Percentiles rank a stretch among this genome's conserved stretches.
Evolutionary conservation across 1,284 basidiomycete species (phyloP).

Genomic region (Exobasidium rhododendri): DNA sequence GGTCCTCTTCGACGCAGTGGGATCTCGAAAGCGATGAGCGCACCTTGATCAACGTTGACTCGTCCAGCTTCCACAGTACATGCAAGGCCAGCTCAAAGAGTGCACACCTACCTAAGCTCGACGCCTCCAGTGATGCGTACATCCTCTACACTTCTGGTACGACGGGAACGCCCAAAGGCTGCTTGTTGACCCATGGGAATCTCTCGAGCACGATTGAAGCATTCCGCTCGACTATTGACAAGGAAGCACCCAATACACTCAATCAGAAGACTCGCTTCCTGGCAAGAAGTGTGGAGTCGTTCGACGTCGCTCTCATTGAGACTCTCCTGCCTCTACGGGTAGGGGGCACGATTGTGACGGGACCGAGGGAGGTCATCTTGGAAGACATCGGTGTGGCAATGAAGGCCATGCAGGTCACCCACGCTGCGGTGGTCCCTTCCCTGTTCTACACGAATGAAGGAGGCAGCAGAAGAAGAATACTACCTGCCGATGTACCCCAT

Average conservation of each 20-base stretch:
- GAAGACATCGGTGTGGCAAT: slow-evolving; percentile 47
- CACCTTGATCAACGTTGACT: background rate
- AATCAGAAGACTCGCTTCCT: slow-evolving; percentile 33
- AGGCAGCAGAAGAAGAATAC: slow-evolving; percentile 30
- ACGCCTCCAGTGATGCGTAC: slow-evolving; percentile 37
- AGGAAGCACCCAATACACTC: slow-evolving; percentile 31
- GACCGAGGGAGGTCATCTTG: slow-evolving; percentile 38
- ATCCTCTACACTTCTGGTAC: slow-evolving; percentile 51
- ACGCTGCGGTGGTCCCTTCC: slow-evolving; percentile 51
- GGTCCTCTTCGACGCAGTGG: background rate
- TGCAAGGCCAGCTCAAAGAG: background rate
- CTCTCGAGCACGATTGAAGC: slow-evolving; percentile 39
- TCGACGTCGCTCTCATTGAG: slow-evolving; percentile 54
- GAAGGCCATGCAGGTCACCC: slow-evolving; percentile 35
- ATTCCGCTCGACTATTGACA: slow-evolving; percentile 31
- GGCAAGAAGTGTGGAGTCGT: slow-evolving; percentile 50
- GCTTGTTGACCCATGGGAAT: slow-evolving; percentile 40
- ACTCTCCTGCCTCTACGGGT: slow-evolving; percentile 45
- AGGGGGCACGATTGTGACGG: slow-evolving; percentile 50
- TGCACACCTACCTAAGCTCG: background rate
- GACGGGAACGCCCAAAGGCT: slow-evolving; percentile 50
- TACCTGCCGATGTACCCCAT: slow-evolving; percentile 33
- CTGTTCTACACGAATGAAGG: slow-evolving; percentile 44
- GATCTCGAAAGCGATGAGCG: background rate
- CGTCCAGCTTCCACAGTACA: too few species aligned